Conservation (phyloP, 768 basidiomycete species). For the Mycena alexandri region DNA sequence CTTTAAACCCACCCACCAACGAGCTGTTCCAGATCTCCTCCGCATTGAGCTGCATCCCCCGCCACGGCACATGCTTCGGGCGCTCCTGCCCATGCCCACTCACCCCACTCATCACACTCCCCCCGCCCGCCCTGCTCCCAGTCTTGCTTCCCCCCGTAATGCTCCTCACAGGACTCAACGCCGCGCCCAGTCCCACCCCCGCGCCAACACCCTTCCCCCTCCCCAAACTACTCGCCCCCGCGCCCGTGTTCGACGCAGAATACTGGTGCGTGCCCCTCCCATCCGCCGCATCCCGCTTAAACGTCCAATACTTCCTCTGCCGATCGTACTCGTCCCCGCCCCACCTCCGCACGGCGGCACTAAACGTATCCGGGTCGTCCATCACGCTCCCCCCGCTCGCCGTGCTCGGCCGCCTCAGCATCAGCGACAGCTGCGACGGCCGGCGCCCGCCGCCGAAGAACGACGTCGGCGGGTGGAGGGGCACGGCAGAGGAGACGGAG, state of each 20-base stretch:
- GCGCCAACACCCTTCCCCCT: conserved; percentile 41
- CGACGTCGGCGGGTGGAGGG: too few relatives aligned
- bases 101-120: conserved; percentile 33
- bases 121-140: not conserved
- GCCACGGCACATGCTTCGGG: conserved; percentile 51
- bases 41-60: conserved; percentile 63
- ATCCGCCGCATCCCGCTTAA: conserved; percentile 66
- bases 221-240: conserved; percentile 1
- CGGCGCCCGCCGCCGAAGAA: conserved; percentile 20
- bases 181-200: conserved; percentile 26
- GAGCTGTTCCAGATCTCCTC: conserved; percentile 79
- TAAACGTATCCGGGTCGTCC: conserved; percentile 57
- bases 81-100: conserved; percentile 37
- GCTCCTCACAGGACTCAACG: conserved; percentile 47
- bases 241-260: too few relatives aligned
- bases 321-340: conserved; percentile 61
- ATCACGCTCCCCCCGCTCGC: conserved; percentile 53
- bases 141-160: conserved; percentile 43
- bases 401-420: conserved; percentile 57
- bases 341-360: conserved; percentile 54
- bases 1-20: conserved; percentile 73
- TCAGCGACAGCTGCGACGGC: conserved; percentile 40
- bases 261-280: conserved; percentile 19
- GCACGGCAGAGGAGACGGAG: conserved; percentile 26
- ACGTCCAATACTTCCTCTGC: conserved; percentile 67